These are phyloP conservation scores for Bryoglossum gracile DNA, from an alignment of 495 filamentous ascomycete genomes.

Conservation along the genomic window DNA sequence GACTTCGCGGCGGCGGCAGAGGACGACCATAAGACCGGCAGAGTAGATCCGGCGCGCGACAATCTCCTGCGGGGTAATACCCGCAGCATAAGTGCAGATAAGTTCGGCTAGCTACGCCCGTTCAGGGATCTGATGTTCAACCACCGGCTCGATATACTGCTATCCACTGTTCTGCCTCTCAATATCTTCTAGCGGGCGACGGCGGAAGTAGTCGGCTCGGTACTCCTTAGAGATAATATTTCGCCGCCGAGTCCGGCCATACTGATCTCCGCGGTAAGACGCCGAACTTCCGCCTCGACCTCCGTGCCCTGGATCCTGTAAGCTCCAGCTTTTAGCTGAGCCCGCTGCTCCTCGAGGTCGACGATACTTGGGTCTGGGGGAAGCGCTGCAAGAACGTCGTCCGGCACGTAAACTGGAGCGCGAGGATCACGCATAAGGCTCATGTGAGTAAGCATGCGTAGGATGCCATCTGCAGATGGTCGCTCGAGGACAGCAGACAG, in stretches of 20 bases:
- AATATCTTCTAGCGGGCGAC: neutral
- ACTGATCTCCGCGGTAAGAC: neutral
- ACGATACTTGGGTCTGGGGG: conserved; percentile 21
- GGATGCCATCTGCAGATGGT: conserved; percentile 8
- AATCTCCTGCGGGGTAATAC: neutral
- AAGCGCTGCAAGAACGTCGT: conserved; percentile 15
- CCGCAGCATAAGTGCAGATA: neutral
- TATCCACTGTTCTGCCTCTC: neutral
- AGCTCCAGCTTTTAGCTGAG: conserved; percentile 18
- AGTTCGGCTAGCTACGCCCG: neutral
- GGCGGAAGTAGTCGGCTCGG: neutral
- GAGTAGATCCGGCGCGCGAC: neutral
- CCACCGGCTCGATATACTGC: neutral
- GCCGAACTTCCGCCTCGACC: conserved; percentile 9
- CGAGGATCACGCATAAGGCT: conserved; percentile 26
- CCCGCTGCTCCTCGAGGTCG: conserved; percentile 20
- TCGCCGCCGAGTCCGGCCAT: neutral
- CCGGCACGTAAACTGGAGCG: conserved; percentile 20
- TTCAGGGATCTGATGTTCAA: neutral
- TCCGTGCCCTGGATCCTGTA: conserved; percentile 7
- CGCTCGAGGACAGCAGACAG: conserved; percentile 20
- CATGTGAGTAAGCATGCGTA: conserved; percentile 20
- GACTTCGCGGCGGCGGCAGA: neutral
- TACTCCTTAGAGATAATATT: neutral
- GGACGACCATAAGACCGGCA: neutral